Evolutionary conservation across 2,329 filamentous ascomycete species (phyloP), one percentile per base, ranked within the genome.

Genomic region (Colletotrichum tofieldiae): DNA sequence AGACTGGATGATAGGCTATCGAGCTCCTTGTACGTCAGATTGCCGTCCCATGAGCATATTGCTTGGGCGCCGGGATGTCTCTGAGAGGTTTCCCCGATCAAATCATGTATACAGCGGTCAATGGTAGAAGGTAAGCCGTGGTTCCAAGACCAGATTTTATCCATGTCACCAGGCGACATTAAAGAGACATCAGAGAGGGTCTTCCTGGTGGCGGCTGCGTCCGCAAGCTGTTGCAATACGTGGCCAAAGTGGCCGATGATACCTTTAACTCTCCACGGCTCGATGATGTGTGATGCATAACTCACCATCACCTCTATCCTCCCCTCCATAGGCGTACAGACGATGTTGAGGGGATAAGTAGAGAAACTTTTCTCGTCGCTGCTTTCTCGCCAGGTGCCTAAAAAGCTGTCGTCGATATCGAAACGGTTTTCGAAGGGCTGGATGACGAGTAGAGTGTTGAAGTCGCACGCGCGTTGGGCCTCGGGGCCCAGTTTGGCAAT

Each of bases 11-110:
- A 47, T 63, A 47, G 39, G 37, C 32, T n/a, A 23, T 63, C 60
- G n/a, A 82, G 68, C 60, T 81, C 72, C 35, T 61, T 68, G 63
- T 81, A 79, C 1, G 78, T 79, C n/a, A 81, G 39, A 12, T 74
- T 55, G 9, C 77, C 77, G 71, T 82, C 80, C 77, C 77, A 73
- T 65, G 77, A 65, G 65, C 14, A 59, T 52, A 82, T 29, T 74
- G 78, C 77, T 70, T 75, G 56, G 16, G 43, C 78, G 67, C 76
- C 20, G 75, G 79, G 14, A 9, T 8, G 16, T 49, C 9, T 63
- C 77, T 47, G 64, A 49, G 71, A 29, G 26, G 14, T 16, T 55
- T 32, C 23, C 20, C 1, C 12, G 52, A 55, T 55, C 20, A 18
- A 20, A 12, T 55, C 35, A n/a, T 55, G 52, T 29, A 55, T n/a